A percentile compares a stretch with the other conserved stretches of the same genome.
phyloP scores from a whole-genome alignment of 768 basidiomycete species.

The Lactarius pseudohatsudake region DNA sequence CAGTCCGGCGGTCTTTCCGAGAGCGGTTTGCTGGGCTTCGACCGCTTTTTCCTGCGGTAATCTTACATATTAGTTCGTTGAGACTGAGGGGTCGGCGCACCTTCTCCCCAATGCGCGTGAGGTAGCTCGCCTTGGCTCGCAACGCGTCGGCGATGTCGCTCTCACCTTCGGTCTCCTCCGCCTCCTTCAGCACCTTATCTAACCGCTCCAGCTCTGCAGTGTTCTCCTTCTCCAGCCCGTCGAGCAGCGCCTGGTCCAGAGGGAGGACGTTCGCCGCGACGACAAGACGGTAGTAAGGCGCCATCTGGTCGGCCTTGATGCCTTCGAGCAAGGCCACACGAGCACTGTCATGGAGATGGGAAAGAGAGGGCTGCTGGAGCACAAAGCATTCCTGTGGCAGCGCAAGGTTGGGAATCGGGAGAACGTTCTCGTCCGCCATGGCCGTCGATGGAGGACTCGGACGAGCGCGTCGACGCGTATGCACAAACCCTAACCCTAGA shows the following conservation, averaged over 20 bases:
- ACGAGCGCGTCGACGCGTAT: slow-evolving; percentile 27
- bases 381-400: slow-evolving; percentile 80
- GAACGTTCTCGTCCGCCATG: slow-evolving; percentile 84
- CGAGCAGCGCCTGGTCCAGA: slow-evolving; percentile 52
- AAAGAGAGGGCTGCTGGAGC: slow-evolving; percentile 60
- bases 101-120: slow-evolving; percentile 88
- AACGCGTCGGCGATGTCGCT: slow-evolving; percentile 90
- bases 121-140: slow-evolving; percentile 78
- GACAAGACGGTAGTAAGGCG: slow-evolving; percentile 70
- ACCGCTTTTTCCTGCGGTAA: slow-evolving; percentile 68
- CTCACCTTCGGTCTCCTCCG: slow-evolving; percentile 89
- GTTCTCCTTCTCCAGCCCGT: slow-evolving; percentile 67
- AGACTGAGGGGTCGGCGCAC: slow-evolving; percentile 29
- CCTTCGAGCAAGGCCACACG: slow-evolving; percentile 63
- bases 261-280: slow-evolving; percentile 51
- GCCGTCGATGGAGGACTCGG: slow-evolving; percentile 6
- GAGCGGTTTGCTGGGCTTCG: slow-evolving; percentile 75
- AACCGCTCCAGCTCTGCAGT: slow-evolving; percentile 67
- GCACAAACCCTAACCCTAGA: slow-evolving; percentile 25
- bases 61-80: too few relatives aligned
- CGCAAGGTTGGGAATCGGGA: slow-evolving; percentile 83
- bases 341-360: slow-evolving; percentile 66
- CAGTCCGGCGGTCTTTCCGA: slow-evolving; percentile 90
- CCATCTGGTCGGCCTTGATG: slow-evolving; percentile 86
- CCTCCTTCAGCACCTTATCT: slow-evolving; percentile 78